Percentiles rank a stretch among this genome's conserved stretches.
Conservation (phyloP, 495 filamentous ascomycete species). For the Pseudevernia furfuracea region DNA sequence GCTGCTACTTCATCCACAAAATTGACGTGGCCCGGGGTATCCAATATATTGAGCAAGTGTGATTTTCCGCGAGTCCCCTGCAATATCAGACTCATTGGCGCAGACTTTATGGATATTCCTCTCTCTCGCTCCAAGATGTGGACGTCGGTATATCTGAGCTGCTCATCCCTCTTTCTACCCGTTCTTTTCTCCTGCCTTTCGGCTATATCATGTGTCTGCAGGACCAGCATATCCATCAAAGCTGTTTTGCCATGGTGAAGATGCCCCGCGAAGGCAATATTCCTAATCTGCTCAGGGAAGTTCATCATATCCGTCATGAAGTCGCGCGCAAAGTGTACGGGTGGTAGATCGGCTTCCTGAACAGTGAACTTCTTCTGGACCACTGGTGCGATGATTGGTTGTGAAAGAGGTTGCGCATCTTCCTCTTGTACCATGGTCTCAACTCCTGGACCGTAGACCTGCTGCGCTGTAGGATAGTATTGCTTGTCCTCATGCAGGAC, state of each 20-base stretch:
- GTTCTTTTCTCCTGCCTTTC: conserved; percentile 68
- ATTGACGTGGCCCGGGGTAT: conserved; percentile 96
- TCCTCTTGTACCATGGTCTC: conserved; percentile 96
- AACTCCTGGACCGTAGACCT: conserved; percentile 88
- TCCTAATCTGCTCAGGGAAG: conserved; percentile 87
- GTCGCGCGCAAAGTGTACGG: conserved; percentile 74
- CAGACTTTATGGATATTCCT: conserved; percentile 86
- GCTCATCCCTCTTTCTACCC: conserved; percentile 78
- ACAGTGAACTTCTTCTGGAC: conserved; percentile 92
- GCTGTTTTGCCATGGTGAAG: conserved; percentile 97
- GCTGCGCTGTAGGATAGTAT: conserved; percentile 93
- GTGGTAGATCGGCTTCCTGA: conserved; percentile 83
- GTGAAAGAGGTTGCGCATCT: conserved; percentile 83
- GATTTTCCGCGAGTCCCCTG: conserved; percentile 86
- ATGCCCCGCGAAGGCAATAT: conserved; percentile 86
- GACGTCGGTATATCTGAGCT: conserved; percentile 88
- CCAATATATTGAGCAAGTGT: conserved; percentile 89
- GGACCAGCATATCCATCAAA: conserved; percentile 95
- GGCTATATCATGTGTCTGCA: conserved; percentile 83
- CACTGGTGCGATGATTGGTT: conserved; percentile 90
- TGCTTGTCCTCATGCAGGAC: conserved; percentile 98
- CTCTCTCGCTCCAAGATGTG: conserved; percentile 83
- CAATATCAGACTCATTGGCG: conserved; percentile 89
- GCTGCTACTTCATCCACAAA: conserved; percentile 95
- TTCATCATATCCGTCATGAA: conserved; percentile 97